Evolutionary conservation across 176 grass and related monocot genomes (phyloP).

Genomic region (Oryza longistaminata): DNA sequence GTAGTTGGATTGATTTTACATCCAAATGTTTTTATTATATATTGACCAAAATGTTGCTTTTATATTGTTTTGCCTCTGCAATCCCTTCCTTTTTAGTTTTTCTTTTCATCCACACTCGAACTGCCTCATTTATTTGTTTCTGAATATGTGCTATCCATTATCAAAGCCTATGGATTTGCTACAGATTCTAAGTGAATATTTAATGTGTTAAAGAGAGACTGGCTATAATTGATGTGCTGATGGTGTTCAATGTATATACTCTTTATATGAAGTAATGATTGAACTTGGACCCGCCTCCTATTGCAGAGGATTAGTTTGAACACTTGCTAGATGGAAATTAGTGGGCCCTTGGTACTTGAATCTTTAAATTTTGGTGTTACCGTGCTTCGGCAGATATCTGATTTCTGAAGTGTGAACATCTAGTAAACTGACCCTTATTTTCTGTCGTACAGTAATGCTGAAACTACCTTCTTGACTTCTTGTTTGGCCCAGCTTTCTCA

Average conservation of each 20-base stretch:
- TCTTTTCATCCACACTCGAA: neutral
- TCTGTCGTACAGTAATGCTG: no score
- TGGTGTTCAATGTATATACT: neutral
- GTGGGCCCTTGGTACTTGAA: neutral
- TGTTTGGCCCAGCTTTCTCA: constrained; percentile 1
- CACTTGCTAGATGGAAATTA: neutral
- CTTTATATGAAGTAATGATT: neutral
- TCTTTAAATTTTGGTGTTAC: neutral
- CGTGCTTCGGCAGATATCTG: neutral
- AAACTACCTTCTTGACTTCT: neutral
- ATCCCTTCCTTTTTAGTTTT: neutral
- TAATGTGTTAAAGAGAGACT: neutral
- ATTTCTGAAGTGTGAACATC: constrained; percentile 8
- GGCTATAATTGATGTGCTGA: neutral
- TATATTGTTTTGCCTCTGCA: neutral
- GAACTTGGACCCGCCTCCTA: neutral
- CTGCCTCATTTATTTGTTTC: neutral
- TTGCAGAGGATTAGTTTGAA: neutral
- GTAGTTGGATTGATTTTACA: neutral
- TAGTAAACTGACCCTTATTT: neutral
- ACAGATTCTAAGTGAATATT: neutral
- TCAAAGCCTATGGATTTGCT: neutral
- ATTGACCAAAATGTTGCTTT: neutral
- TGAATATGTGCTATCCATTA: neutral
- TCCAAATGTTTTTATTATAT: neutral